Percentiles rank a stretch among this genome's conserved stretches.
Conservation (phyloP, 768 basidiomycete genomes). For the Panus rudis region DNA sequence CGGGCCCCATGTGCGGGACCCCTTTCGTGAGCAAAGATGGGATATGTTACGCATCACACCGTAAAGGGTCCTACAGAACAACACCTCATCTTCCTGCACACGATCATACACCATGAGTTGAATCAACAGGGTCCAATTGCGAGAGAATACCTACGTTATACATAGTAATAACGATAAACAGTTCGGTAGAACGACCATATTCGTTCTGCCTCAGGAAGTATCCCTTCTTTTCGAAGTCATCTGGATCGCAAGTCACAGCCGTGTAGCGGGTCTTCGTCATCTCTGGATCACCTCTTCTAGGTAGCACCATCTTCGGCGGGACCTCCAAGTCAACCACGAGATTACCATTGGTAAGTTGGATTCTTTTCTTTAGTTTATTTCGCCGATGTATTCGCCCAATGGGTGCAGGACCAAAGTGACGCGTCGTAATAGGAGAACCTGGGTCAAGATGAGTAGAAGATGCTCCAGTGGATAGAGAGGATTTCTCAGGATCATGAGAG, state of each 20-base stretch:
- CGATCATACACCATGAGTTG: constrained; percentile 1
- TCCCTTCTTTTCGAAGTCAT: constrained; percentile 79
- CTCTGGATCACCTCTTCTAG: constrained; percentile 63
- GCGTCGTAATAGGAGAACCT: constrained; percentile 47
- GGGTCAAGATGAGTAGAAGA: background rate
- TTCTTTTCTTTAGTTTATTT: constrained; percentile 60
- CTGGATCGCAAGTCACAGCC: constrained; percentile 90
- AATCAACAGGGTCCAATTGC: constrained; percentile 4
- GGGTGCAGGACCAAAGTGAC: constrained; percentile 87
- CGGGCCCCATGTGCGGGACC: constrained; percentile 91
- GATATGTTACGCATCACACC: constrained; percentile 90
- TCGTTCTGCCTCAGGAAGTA: constrained; percentile 85
- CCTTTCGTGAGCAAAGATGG: constrained; percentile 77
- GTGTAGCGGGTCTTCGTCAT: constrained; percentile 74
- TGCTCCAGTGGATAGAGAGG: constrained; percentile 12
- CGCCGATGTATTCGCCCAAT: constrained; percentile 69
- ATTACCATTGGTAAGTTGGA: constrained; percentile 82
- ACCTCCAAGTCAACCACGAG: constrained; percentile 80
- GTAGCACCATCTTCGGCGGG: constrained; percentile 77
- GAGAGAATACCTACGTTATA: constrained; percentile 69
- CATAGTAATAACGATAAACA: constrained; percentile 95
- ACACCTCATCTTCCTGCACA: constrained; percentile 73
- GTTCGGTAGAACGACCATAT: constrained; percentile 71
- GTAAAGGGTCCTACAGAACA: constrained; percentile 90
- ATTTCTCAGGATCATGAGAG: constrained; percentile 9